Percentiles rank a stretch among this genome's conserved stretches.
These are phyloP conservation scores for Dryas alaskensis DNA, from an alignment of 306 rosid genomes.

Conservation along the genomic window DNA sequence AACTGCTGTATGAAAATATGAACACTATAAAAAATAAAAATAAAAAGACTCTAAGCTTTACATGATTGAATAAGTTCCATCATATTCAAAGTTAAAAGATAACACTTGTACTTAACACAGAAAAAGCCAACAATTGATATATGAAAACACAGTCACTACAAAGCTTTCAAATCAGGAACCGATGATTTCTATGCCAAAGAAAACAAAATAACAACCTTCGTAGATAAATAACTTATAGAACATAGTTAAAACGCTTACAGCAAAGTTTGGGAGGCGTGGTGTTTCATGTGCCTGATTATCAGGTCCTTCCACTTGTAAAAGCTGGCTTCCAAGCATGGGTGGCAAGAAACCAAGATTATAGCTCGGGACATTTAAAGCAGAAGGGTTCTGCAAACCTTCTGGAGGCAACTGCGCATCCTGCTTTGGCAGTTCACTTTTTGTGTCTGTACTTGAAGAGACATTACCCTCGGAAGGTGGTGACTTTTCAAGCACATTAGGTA, in stretches of 20 bases:
- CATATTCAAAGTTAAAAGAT: background rate
- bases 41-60: no score
- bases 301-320: slow-evolving; percentile 28
- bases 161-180: background rate
- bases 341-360: slow-evolving; percentile 34
- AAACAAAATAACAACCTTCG: background rate
- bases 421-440: slow-evolving; percentile 48
- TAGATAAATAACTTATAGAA: background rate
- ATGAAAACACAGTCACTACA: background rate
- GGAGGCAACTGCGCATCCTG: slow-evolving; percentile 41
- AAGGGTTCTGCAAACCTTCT: slow-evolving; percentile 38
- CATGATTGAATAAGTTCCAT: background rate
- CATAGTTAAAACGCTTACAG: slow-evolving; percentile 27
- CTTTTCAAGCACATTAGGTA: slow-evolving; percentile 35
- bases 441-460: slow-evolving; percentile 26
- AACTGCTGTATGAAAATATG: no score
- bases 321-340: slow-evolving; percentile 30
- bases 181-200: background rate
- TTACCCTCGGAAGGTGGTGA: slow-evolving; percentile 37
- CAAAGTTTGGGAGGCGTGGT: slow-evolving; percentile 27
- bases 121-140: background rate
- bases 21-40: no score
- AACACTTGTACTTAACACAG: background rate
- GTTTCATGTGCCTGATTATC: slow-evolving; percentile 30
- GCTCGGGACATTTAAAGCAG: slow-evolving; percentile 31